phyloP scores from a whole-genome alignment of 139 green algal species.

The Coelastrella sp. region DNA sequence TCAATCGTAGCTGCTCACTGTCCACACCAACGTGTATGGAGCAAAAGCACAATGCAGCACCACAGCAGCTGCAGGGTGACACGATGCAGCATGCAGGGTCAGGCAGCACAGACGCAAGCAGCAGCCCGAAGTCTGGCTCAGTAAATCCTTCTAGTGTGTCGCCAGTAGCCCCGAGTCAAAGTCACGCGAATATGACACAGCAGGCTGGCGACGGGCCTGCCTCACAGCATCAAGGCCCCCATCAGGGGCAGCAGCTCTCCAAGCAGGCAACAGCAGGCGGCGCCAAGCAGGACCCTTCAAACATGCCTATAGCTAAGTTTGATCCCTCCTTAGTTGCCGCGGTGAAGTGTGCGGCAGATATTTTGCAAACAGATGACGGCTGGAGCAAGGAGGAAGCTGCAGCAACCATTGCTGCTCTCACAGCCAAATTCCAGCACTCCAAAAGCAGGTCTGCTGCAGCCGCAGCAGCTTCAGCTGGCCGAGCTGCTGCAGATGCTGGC shows the following conservation, averaged over 20 bases:
- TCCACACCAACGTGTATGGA: constrained; percentile 7
- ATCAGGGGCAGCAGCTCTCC: background rate
- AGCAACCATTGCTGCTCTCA: constrained; percentile 33
- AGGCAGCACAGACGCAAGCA: constrained; percentile 3
- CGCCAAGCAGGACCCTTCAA: background rate
- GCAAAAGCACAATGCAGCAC: constrained; percentile 8
- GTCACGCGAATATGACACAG: background rate
- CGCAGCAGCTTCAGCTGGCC: background rate
- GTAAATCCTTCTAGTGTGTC: background rate
- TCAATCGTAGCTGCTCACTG: background rate
- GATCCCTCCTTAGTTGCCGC: constrained; percentile 33
- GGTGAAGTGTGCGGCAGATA: constrained; percentile 35
- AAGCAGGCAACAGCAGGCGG: background rate
- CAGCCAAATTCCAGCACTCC: constrained; percentile 13
- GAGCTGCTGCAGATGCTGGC: background rate
- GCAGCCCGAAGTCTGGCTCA: constrained; percentile 2
- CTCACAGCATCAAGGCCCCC: background rate
- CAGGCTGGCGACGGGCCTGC: background rate
- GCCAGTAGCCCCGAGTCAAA: background rate
- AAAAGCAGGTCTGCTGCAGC: constrained; percentile 27
- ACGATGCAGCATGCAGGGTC: background rate
- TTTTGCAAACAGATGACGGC: constrained; percentile 40
- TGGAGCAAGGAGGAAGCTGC: constrained; percentile 44
- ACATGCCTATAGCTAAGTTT: constrained; percentile 31
- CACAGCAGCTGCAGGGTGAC: constrained; percentile 10